Evolutionary conservation across 345 rosid genomes (phyloP).

Genomic region (Hibiscus trionum): DNA sequence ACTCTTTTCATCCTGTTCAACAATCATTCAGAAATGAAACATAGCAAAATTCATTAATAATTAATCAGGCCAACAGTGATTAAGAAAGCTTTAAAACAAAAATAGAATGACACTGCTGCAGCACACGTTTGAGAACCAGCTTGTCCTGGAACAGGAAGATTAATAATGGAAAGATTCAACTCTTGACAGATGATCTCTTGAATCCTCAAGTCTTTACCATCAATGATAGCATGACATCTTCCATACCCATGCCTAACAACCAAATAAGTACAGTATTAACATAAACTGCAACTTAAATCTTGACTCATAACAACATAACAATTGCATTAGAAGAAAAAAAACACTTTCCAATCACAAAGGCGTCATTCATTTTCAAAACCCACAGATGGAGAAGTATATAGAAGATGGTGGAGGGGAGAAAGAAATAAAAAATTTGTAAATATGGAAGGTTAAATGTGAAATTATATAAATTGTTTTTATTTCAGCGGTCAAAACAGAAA

Average conservation of each 20-base stretch:
- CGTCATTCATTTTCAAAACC: too few relatives aligned
- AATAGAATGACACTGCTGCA: too few relatives aligned
- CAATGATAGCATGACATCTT: slow-evolving; percentile 97
- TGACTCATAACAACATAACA: not conserved
- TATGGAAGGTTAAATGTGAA: too few relatives aligned
- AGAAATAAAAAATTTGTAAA: too few relatives aligned
- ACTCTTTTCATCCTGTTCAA: not conserved
- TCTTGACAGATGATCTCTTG: slow-evolving; percentile 83
- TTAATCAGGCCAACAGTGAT: not conserved
- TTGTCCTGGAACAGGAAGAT: slow-evolving; percentile 61
- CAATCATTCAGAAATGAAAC: too few relatives aligned
- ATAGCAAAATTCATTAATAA: too few relatives aligned
- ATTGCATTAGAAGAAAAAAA: not conserved
- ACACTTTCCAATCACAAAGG: too few relatives aligned
- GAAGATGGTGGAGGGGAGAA: too few relatives aligned
- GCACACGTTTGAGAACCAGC: slow-evolving; percentile 33
- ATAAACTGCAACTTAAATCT: not conserved
- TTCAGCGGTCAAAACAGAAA: too few relatives aligned
- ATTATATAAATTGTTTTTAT: too few relatives aligned
- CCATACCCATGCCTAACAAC: slow-evolving; percentile 89
- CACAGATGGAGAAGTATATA: too few relatives aligned
- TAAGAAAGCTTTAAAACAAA: too few relatives aligned
- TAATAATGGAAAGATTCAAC: slow-evolving; percentile 66
- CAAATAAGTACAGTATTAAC: slow-evolving; percentile 5
- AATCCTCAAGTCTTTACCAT: slow-evolving; percentile 80